Conservation (phyloP, 768 basidiomycete genomes). For the Cyclocybe cylindracea region DNA sequence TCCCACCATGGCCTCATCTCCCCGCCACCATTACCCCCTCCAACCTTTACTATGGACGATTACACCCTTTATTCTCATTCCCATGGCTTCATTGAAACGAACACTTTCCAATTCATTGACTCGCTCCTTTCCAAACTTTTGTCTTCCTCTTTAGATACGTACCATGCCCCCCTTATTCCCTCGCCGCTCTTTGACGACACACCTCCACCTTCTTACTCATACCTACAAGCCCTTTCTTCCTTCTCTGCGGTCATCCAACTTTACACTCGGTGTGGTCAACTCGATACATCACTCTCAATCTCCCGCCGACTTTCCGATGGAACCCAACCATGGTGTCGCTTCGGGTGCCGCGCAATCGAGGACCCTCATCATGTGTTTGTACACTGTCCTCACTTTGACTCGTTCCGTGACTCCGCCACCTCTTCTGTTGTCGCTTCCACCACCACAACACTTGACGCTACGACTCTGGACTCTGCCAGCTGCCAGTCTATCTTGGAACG, state of each 20-base stretch:
- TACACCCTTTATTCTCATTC: not conserved
- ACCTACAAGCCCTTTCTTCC: not conserved
- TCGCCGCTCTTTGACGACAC: slow-evolving; percentile 3
- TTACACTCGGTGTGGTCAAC: not conserved
- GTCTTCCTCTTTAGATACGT: slow-evolving; percentile 2
- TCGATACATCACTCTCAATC: not conserved
- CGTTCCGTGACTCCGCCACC: not conserved
- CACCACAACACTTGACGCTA: no score
- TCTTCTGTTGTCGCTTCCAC: not conserved
- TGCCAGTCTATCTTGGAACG: no score
- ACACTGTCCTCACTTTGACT: not conserved
- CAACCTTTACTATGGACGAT: slow-evolving; percentile 1
- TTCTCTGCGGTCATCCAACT: slow-evolving; percentile 2
- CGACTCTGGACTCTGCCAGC: no score
- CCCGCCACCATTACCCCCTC: not conserved
- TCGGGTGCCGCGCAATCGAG: not conserved
- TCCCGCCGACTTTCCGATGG: not conserved
- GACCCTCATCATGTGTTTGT: not conserved
- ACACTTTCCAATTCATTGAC: no score
- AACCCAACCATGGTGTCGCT: slow-evolving; percentile 2
- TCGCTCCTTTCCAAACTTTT: no score
- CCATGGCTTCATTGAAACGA: not conserved
- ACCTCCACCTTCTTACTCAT: not conserved
- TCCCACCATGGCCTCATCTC: not conserved
- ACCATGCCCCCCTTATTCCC: slow-evolving; percentile 1